Base-by-base conservation (phyloP, 2,329 filamentous ascomycete genomes). In the Diaporthe nobilis region DNA sequence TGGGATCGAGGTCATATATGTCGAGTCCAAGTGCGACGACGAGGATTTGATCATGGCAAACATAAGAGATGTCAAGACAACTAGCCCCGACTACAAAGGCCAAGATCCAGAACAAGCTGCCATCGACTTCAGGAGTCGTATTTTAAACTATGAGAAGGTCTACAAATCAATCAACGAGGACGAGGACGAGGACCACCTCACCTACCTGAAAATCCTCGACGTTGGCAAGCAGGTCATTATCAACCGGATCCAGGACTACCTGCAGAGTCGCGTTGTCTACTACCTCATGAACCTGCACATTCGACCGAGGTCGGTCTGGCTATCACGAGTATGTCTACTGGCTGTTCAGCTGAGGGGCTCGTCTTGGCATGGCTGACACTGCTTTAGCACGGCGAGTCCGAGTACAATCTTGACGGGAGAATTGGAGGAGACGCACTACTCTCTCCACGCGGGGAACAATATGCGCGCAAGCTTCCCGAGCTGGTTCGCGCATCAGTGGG, bases 271-370 rank as follows among this genome's bases (percentile, higher is more conserved):
- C 75, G 93, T 99, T 60, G 96, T 99, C 61, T 99, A 99, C 85
- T 99, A 98, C 83, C 91, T 98, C 75, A 98, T 98, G 93, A 99
- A 98, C 83, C 89, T 99, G 53, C 97, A 99, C 86, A 99, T 99
- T 84, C 96, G 96, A 78, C 96, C 96, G 25, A 92, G 97, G 74
- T 98, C 95, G 5, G 98, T 99, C 79, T 99, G 97, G 97, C 87
- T 99, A 71, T 98, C 97, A 79, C 90, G 97, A 78, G 94, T 96
- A 88, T 85, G 92, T 89, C 25, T 71, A n/a, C 49, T 67, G 55
- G 42, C 25, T 55, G 37, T 60, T 72, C 68, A 53, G 37, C 37
- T 60, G 67, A 61, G 55, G 39, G 28, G 60, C n/a, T 28, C 47
- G 63, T 63, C 77, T 82, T 77, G 72, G 61, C 71, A 58, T 75